Evolutionary conservation across 1,284 basidiomycete species (phyloP).

Genomic region (Mycosarcoma maydis): DNA sequence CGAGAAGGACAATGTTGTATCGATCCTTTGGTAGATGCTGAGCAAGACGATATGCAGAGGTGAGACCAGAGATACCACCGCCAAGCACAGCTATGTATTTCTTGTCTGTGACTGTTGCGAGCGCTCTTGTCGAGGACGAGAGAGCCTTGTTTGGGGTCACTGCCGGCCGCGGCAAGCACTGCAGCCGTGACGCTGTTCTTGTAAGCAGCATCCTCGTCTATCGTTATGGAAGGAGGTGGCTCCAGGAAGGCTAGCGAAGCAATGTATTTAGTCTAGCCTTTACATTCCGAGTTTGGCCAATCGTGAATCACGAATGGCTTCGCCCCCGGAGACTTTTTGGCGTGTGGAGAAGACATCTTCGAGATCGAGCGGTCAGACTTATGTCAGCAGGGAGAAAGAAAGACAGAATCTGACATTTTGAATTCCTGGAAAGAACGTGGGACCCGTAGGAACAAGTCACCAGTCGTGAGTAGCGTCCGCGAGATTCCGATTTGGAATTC

Average conservation of each 20-base stretch:
- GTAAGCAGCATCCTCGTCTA: constrained; percentile 23
- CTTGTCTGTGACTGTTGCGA: constrained; percentile 17
- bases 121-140: constrained; percentile 11
- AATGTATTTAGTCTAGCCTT: background rate
- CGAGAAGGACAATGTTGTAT: constrained; percentile 75
- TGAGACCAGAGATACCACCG: constrained; percentile 82
- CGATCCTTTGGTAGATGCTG: constrained; percentile 73
- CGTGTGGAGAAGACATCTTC: constrained; percentile 8
- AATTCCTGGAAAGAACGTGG: background rate
- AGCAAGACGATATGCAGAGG: constrained; percentile 80
- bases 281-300: too few relatives aligned
- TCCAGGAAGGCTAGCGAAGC: background rate
- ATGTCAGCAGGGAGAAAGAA: too few relatives aligned
- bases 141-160: background rate
- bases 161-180: background rate
- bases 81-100: constrained; percentile 74
- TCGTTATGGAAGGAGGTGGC: background rate
- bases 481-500: constrained; percentile 15
- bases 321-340: constrained; percentile 4
- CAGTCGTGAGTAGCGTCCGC: too few relatives aligned
- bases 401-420: constrained; percentile 2
- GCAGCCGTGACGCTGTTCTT: constrained; percentile 23
- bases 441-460: too few relatives aligned
- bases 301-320: background rate
- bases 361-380: constrained; percentile 8